Percentiles rank a stretch among this genome's conserved stretches.
Evolutionary conservation across 352 stramenopile species (phyloP).

Genomic region (Phytophthora niederhauseri): DNA sequence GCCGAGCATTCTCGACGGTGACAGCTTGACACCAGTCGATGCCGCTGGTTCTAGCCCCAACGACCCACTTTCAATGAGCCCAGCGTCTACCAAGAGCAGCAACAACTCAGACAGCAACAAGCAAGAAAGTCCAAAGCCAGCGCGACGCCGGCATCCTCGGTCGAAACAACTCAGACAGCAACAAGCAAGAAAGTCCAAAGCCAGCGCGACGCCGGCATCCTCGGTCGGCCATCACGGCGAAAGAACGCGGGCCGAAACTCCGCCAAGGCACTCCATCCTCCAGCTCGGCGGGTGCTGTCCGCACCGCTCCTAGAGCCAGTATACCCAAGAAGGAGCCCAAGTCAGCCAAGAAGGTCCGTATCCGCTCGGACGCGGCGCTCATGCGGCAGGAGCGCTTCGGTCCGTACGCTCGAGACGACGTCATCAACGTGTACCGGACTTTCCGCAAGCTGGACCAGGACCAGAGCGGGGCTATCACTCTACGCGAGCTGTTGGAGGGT

Average conservation of each 20-base stretch:
- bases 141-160: conserved; percentile 22
- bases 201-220: conserved; percentile 17
- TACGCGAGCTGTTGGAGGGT: conserved; percentile 65
- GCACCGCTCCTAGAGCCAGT: background rate
- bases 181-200: conserved; percentile 27
- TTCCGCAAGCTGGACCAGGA: conserved; percentile 80
- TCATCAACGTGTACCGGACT: conserved; percentile 75
- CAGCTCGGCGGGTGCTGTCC: conserved; percentile 28
- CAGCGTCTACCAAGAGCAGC: background rate
- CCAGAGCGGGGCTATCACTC: conserved; percentile 65
- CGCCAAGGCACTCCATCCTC: conserved; percentile 24
- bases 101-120: conserved; percentile 24
- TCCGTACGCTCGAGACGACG: conserved; percentile 63
- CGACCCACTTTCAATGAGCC: background rate
- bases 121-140: conserved; percentile 18
- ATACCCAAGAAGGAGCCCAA: conserved; percentile 31
- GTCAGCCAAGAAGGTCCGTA: conserved; percentile 64
- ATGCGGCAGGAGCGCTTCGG: conserved; percentile 72
- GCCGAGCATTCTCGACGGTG: conserved; percentile 1
- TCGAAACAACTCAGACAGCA: conserved; percentile 29
- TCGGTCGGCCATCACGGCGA: conserved; percentile 25
- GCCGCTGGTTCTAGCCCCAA: background rate
- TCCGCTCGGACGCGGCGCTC: conserved; percentile 64
- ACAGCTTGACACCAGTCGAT: background rate
- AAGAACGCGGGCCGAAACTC: conserved; percentile 14